Evolutionary conservation across 2,329 filamentous ascomycete genomes (phyloP).

Genomic region (Penicillium sp.): DNA sequence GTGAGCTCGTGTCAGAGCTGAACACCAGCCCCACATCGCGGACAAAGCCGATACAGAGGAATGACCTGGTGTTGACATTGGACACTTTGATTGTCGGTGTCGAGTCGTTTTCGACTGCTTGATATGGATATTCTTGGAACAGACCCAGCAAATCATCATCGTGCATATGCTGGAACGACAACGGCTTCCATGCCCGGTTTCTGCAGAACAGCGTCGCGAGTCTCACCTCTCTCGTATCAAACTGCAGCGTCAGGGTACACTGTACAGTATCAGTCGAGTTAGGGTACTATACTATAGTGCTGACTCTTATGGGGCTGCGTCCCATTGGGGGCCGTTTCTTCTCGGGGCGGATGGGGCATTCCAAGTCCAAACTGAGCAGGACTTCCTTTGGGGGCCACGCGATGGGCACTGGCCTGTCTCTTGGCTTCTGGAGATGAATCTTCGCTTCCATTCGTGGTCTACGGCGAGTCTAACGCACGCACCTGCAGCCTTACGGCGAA

Average conservation of each 20-base stretch:
- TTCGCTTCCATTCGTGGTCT: conserved; percentile 14
- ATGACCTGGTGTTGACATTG: neutral
- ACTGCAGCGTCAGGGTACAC: neutral
- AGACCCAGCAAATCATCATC: conserved; percentile 3
- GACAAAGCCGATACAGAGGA: neutral
- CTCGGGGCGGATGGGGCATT: neutral
- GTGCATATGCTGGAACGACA: conserved; percentile 4
- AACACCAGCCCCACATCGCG: conserved; percentile 7
- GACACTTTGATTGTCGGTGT: too few species aligned
- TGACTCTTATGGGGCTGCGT: neutral
- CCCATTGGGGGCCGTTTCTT: conserved; percentile 13
- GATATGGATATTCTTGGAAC: conserved; percentile 12
- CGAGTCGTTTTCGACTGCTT: neutral
- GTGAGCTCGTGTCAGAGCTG: conserved; percentile 19
- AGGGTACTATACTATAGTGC: neutral
- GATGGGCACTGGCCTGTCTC: conserved; percentile 2
- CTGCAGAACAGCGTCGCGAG: neutral
- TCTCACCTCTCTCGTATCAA: neutral
- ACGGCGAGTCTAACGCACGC: conserved; percentile 20
- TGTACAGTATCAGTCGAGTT: too few species aligned
- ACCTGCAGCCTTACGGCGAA: conserved; percentile 28
- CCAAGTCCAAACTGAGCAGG: conserved; percentile 13
- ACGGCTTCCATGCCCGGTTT: conserved; percentile 2
- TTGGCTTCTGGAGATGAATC: neutral
- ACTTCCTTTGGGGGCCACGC: conserved; percentile 20